phyloP scores from a whole-genome alignment of 2,329 filamentous ascomycete species.

The Trichoderma polysporum region DNA sequence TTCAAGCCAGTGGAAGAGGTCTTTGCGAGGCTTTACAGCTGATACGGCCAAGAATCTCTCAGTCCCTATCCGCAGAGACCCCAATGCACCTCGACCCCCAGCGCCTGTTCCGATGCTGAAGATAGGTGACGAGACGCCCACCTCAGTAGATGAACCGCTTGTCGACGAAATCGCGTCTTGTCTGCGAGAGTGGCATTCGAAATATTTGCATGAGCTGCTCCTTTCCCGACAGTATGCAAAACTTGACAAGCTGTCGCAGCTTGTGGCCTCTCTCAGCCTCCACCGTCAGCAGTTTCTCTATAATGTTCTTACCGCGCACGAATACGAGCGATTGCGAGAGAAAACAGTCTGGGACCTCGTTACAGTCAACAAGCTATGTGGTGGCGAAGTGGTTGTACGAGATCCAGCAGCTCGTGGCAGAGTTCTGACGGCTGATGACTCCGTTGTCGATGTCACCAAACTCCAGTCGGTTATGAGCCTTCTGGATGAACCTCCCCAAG shows the following conservation, averaged over 20 bases:
- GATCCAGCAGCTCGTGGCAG: slow-evolving; percentile 81
- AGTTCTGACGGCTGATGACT: slow-evolving; percentile 88
- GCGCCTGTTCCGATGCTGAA: slow-evolving; percentile 97
- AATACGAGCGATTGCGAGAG: slow-evolving; percentile 78
- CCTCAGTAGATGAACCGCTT: slow-evolving; percentile 81
- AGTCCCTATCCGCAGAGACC: slow-evolving; percentile 57
- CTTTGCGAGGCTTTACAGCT: slow-evolving; percentile 41
- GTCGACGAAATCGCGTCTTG: slow-evolving; percentile 98
- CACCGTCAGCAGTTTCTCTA: slow-evolving; percentile 88
- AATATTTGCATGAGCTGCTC: slow-evolving; percentile 88
- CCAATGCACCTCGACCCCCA: slow-evolving; percentile 70
- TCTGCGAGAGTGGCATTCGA: slow-evolving; percentile 96
- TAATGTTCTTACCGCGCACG: slow-evolving; percentile 84
- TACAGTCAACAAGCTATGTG: slow-evolving; percentile 88
- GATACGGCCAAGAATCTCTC: slow-evolving; percentile 46
- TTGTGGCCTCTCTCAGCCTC: slow-evolving; percentile 81
- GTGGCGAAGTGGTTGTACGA: slow-evolving; percentile 90
- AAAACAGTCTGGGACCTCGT: slow-evolving; percentile 96
- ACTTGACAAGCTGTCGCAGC: slow-evolving; percentile 75
- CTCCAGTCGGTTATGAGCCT: slow-evolving; percentile 96
- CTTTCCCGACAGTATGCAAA: slow-evolving; percentile 77
- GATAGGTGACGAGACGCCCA: slow-evolving; percentile 94
- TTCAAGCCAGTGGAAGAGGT: slow-evolving; percentile 30
- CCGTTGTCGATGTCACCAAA: slow-evolving; percentile 84
- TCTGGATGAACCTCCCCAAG: slow-evolving; percentile 75